phyloP scores from a whole-genome alignment of 1,284 basidiomycete species.

The Irpex sp. region DNA sequence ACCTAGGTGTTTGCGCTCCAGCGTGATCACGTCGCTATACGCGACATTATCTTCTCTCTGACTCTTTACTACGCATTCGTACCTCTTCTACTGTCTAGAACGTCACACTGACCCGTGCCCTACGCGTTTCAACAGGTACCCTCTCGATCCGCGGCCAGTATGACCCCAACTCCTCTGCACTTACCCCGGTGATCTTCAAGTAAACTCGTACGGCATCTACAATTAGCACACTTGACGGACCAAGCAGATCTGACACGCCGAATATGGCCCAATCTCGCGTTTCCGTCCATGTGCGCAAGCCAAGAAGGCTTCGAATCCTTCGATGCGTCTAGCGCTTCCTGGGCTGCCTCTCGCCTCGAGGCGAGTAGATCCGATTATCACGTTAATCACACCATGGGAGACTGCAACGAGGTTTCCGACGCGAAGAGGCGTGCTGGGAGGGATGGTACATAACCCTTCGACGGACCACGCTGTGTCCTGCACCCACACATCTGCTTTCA shows the following conservation, averaged over 20 bases:
- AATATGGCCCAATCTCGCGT: not conserved
- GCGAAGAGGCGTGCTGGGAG: slow-evolving; percentile 5
- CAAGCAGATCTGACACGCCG: not conserved
- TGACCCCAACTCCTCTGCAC: not conserved
- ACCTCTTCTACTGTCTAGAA: not conserved
- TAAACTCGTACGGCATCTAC: not conserved
- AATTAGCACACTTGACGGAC: not conserved
- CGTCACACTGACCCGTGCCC: not conserved
- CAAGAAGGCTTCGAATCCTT: not conserved
- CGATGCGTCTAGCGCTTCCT: not conserved
- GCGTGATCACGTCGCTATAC: slow-evolving; percentile 9
- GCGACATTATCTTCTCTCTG: slow-evolving; percentile 17
- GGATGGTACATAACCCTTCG: slow-evolving; percentile 10
- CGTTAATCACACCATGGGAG: slow-evolving; percentile 4
- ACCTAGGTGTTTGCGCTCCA: slow-evolving; percentile 5
- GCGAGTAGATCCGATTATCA: slow-evolving; percentile 3
- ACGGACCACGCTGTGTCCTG: not conserved
- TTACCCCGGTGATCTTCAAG: not conserved
- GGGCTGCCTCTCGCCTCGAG: slow-evolving; percentile 7
- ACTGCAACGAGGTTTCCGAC: slow-evolving; percentile 11
- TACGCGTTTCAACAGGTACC: not conserved
- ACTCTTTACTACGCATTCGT: not conserved
- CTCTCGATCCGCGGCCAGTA: not conserved
- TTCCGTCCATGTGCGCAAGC: not conserved
- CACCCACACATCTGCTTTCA: not conserved